Evolutionary conservation across 352 stramenopile species (phyloP).

Genomic region (Aphanomyces cochlioides): DNA sequence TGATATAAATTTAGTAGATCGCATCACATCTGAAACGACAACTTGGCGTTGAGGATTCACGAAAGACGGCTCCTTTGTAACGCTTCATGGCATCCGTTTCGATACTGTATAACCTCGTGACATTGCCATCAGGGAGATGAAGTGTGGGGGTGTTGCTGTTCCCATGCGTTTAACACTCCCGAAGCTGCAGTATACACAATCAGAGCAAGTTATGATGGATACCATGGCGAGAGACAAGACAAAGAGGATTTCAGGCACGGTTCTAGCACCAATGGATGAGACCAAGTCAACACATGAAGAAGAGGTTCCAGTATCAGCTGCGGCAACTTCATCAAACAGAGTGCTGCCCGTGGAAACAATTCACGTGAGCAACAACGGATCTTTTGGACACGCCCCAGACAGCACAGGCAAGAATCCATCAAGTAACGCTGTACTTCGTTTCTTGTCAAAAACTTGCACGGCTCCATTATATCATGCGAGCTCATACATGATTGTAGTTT

Average conservation of each 20-base stretch:
- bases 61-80: too few species aligned
- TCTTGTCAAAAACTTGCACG: neutral
- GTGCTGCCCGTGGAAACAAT: constrained; percentile 5
- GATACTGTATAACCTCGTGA: too few species aligned
- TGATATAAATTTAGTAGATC: too few species aligned
- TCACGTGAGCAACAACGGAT: neutral
- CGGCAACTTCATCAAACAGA: neutral
- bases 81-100: too few species aligned
- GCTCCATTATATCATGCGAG: too few species aligned
- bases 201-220: neutral
- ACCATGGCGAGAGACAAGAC: neutral
- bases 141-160: neutral
- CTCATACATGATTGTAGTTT: neutral
- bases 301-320: neutral
- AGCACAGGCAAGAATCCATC: too few species aligned
- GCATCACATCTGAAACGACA: too few species aligned
- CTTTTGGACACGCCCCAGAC: neutral
- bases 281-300: neutral
- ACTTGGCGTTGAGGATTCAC: too few species aligned
- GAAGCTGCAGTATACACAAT: neutral
- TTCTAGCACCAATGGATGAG: neutral
- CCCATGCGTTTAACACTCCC: neutral
- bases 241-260: neutral
- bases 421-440: neutral
- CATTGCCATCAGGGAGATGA: neutral